Evolutionary conservation across 176 grass and related monocot genomes (phyloP).

Genomic region (Canna indica): DNA sequence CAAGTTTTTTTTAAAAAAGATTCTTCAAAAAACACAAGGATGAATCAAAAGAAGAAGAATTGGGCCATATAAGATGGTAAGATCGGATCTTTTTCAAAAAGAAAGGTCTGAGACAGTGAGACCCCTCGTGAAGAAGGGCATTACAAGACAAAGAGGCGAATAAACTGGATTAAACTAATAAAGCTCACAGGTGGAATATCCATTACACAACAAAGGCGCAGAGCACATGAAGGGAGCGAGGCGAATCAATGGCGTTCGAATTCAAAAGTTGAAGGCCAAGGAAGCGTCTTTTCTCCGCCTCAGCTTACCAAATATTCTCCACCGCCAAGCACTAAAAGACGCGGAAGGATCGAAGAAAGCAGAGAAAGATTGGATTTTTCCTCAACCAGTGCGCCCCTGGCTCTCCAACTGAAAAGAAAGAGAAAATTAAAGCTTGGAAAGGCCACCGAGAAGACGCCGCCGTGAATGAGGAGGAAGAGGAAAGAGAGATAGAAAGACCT

Average conservation of each 20-base stretch:
- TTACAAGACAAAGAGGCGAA: constrained; percentile 3
- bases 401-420: too few relatives aligned
- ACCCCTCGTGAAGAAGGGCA: constrained; percentile 14
- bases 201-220: neutral
- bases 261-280: neutral
- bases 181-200: neutral
- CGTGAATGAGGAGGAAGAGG: neutral
- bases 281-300: neutral
- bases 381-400: neutral
- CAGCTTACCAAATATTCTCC: neutral
- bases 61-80: neutral
- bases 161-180: neutral
- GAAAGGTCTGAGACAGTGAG: neutral
- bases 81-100: constrained; percentile 12
- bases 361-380: constrained; percentile 4
- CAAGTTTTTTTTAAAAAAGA: neutral
- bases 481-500: too few relatives aligned
- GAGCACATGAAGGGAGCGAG: too few relatives aligned
- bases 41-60: neutral
- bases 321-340: neutral
- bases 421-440: too few relatives aligned
- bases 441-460: neutral
- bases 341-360: neutral
- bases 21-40: neutral
- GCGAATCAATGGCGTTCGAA: neutral